Base-by-base conservation (phyloP, 257 asterid species). In the Jaltomata sinuosa region DNA sequence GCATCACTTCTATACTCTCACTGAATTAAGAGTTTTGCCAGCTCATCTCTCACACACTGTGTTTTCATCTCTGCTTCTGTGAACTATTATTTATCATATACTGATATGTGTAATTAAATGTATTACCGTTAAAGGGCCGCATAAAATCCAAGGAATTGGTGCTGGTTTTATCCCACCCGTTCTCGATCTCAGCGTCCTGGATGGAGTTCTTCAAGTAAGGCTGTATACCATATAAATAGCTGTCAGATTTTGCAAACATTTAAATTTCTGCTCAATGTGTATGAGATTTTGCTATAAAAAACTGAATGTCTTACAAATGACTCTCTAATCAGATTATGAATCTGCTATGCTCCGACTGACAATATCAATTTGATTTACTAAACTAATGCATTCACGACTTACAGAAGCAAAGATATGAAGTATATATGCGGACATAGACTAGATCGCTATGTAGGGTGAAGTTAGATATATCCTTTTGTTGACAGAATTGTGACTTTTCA, bases 111-210 rank as follows among this genome's bases (percentile, higher is more conserved):
- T 27, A 72, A 11, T 32, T 15, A 29, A 31, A 31, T 14, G 31
- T 11, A 12, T 29, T 71, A 68, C 45, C 69, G 16, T 85, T 71
- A 61, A 54, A 89, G 92, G 92, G 8, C 83, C 42, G 1, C 92
- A 90, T 68, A 84, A 90, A n/a, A 90, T 90, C 79, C 92, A 90
- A 85, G 92, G 92, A 18, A 87, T 90, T 80, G 92, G 92, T 67
- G 49, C 89, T 82, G 90, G 91, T 47, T 84, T 88, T 76, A 83
- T 90, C 82, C 87, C 89, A 31, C 64, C 85, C 16, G 91, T 90
- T 77, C 83, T 90, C 29, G 92, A 90, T 79, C 29, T 83, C 47
- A 85, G 72, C 81, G 38, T 90, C 45, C 84, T 90, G 54, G 92
- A 90, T 62, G 92, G 86, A 82, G 88, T 90, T 38, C 71, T 90